Percentiles rank a stretch among this genome's conserved stretches.
Conservation (phyloP, 169 alveolate genomes). For the Plasmodium chabaudi region DNA sequence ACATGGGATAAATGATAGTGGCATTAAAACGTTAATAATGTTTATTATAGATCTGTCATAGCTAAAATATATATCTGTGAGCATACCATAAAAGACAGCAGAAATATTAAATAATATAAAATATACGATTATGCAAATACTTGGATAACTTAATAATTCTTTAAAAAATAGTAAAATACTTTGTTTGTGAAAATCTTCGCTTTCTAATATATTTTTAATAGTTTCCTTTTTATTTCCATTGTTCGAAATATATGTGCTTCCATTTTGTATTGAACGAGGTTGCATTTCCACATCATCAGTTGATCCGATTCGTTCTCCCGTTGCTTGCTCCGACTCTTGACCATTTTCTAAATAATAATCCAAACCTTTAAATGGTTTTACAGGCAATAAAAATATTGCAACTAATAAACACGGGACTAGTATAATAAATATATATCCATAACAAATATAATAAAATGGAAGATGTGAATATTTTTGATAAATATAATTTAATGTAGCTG, state of each 20-base stretch:
- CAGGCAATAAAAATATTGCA: conserved; percentile 32
- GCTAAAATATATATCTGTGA: conserved; percentile 59
- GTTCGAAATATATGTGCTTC: neutral
- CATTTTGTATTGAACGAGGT: neutral
- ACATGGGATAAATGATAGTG: conserved; percentile 58
- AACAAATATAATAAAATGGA: conserved; percentile 36
- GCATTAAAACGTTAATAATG: conserved; percentile 41
- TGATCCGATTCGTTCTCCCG: neutral
- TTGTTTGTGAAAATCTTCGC: conserved; percentile 21
- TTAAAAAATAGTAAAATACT: conserved; percentile 39
- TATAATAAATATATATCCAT: conserved; percentile 47
- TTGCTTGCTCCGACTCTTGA: neutral
- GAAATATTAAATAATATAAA: conserved; percentile 61
- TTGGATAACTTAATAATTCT: conserved; percentile 40
- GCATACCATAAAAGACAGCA: conserved; percentile 60
- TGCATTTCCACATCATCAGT: neutral
- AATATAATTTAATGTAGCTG: conserved; percentile 46
- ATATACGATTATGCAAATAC: conserved; percentile 38
- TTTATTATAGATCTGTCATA: conserved; percentile 47
- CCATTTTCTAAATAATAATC: conserved; percentile 33
- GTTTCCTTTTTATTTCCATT: neutral
- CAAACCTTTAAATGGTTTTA: conserved; percentile 55
- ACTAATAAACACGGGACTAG: conserved; percentile 39
- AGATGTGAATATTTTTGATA: conserved; percentile 2
- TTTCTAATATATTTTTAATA: neutral